Evolutionary conservation across 169 alveolate species (phyloP), one percentile per base, ranked within the genome.

Genomic region (Toxoplasma gondii): DNA sequence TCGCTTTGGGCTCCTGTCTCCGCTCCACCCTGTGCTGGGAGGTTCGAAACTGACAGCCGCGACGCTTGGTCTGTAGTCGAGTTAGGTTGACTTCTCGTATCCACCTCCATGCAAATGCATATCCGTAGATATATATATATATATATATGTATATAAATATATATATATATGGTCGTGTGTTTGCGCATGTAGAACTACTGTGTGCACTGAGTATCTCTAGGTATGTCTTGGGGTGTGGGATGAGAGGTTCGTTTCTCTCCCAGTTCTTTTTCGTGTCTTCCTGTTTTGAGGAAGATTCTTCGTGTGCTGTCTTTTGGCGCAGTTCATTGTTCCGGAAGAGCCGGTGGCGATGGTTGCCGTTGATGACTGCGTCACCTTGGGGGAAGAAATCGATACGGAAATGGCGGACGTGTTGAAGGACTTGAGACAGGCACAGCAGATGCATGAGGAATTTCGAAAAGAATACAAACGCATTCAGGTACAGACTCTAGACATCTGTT

Each of bases 261-360:
- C 58, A 12, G 22, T 49, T 49, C 58, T 7, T 49, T 12, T 49
- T 49, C 22, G 4, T 49, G 58, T 49, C 12, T 49, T n/a, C n/a
- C n/a, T n/a, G n/a, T n/a, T n/a, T n/a, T n/a, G n/a, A n/a, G n/a
- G n/a, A n/a, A n/a, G n/a, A n/a, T n/a, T n/a, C n/a, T n/a, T n/a
- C n/a, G n/a, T n/a, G n/a, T n/a, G n/a, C n/a, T n/a, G n/a, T n/a
- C 4, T 78, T 78, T 78, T 5, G 31, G 39, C 34, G 34, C 95
- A 93, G 95, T 93, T 93, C 83, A 92, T 87, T 4, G 81, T 93
- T 49, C 95, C 95, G 44, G 95, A 93, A 83, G 95, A 93, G 78
- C 95, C 95, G 29, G 95, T 53, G 29, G 93, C 95, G 36, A 69
- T 91, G 54, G 91, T 93, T 54, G 95, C 93, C 27, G 93, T 92